Base-by-base conservation (phyloP, 257 asterid species). In the Hygrophila difformis region DNA sequence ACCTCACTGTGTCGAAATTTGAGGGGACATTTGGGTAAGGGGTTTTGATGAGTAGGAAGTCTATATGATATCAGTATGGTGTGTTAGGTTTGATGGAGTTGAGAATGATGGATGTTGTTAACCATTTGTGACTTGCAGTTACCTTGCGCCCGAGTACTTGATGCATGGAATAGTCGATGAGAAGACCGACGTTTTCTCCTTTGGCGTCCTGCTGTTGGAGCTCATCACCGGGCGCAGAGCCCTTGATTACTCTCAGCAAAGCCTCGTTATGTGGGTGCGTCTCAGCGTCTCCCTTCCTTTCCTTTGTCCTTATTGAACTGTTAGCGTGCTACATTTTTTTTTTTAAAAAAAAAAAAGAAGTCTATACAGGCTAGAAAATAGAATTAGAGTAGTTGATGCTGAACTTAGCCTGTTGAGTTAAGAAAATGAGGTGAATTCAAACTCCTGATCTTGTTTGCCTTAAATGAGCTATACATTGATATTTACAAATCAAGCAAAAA, bases 151-250 rank as follows among this genome's bases (percentile, higher is more conserved):
- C 0, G 97, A 87, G 82, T 87, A 67, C 75, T 72, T 87, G 40
- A 81, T 87, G 95, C 97, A 87, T 6, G 97, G 97, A n/a, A 84
- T 84, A 45, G 95, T 81, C 1, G 93, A 87, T 18, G 97, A 87
- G 55, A 87, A 84, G 55, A 87, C 95, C 0, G 97, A 87, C 29
- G 77, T 87, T 7, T 87, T 84, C 15, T 85, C 97, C 56, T 84
- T 72, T 0, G 97, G 97, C 0, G 97, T 87, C 63, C 65, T 87
- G 58, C 71, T 87, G 37, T 61, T 87, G 67, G 97, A 87, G 39
- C 95, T 87, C 12, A 81, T 87, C 39, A 81, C 94, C 0, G 97
- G 95, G n/a, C 94, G 95, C 3, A 79, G 95, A 5, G 97, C 97
- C 12, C 73, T 87, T 23, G 97, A 87, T 67, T 84, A 83, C 71